These are phyloP conservation scores for Gigaspora rosea DNA, from an alignment of 192 early-diverging fungal species.

Conservation along the genomic window DNA sequence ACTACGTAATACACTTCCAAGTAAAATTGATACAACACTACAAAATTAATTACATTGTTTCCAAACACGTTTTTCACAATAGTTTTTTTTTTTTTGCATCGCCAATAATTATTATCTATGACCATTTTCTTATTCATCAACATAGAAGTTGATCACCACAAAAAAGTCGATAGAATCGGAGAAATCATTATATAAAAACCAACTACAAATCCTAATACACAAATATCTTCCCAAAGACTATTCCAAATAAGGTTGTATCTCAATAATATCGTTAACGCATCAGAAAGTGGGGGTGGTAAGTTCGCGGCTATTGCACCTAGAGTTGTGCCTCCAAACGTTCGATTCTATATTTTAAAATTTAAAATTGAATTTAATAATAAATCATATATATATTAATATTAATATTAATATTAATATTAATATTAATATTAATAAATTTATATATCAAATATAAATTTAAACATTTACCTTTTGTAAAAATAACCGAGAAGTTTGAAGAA, in stretches of 20 bases:
- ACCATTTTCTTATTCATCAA: too few species aligned
- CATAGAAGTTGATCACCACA: neutral
- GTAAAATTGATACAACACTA: too few species aligned
- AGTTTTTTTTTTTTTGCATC: too few species aligned
- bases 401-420: neutral
- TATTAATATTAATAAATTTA: neutral
- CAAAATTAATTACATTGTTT: too few species aligned
- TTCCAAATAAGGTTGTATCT: slow-evolving; percentile 59
- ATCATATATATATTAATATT: neutral
- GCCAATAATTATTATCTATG: too few species aligned
- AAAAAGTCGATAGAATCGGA: slow-evolving; percentile 10
- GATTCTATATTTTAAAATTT: slow-evolving; percentile 21
- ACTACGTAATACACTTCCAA: too few species aligned
- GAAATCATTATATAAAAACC: slow-evolving; percentile 32
- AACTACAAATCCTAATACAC: slow-evolving; percentile 51
- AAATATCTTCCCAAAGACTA: slow-evolving; percentile 54
- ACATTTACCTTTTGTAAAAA: slow-evolving; percentile 46
- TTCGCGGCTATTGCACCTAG: slow-evolving; percentile 46
- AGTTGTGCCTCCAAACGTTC: slow-evolving; percentile 39
- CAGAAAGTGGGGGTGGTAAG: slow-evolving; percentile 52
- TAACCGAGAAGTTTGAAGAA: slow-evolving; percentile 51
- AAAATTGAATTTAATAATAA: neutral
- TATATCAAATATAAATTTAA: neutral
- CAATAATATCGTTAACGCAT: slow-evolving; percentile 47
- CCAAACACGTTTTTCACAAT: too few species aligned